Conservation (phyloP, 78 protist species). For the Kipferlia bialata region DNA sequence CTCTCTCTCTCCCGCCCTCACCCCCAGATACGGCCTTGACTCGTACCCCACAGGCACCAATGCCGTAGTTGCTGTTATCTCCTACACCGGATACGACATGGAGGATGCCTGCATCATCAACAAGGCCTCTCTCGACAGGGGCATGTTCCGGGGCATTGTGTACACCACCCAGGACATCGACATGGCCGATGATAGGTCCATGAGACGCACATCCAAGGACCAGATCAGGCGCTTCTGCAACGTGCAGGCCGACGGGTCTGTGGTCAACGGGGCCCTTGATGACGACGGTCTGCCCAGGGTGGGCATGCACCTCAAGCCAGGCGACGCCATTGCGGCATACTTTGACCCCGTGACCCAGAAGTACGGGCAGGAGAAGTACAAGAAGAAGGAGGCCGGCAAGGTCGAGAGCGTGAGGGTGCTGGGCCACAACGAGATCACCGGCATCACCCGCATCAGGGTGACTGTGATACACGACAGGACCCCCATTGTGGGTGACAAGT, state of each 20-base stretch:
- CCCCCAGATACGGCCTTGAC: slow-evolving; percentile 59
- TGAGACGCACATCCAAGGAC: background rate
- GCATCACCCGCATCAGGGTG: slow-evolving; percentile 1
- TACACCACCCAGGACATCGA: slow-evolving; percentile 42
- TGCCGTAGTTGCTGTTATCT: slow-evolving; percentile 84
- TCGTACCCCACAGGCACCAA: slow-evolving; percentile 86
- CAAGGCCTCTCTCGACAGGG: slow-evolving; percentile 81
- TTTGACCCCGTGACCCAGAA: slow-evolving; percentile 8
- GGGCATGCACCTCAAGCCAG: slow-evolving; percentile 20
- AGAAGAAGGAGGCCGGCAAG: background rate
- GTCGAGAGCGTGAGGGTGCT: slow-evolving; percentile 32
- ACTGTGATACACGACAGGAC: slow-evolving; percentile 32
- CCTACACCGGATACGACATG: slow-evolving; percentile 91
- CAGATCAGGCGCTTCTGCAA: background rate
- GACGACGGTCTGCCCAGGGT: slow-evolving; percentile 41
- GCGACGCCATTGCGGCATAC: slow-evolving; percentile 9
- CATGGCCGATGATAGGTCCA: slow-evolving; percentile 14
- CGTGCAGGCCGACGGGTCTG: background rate
- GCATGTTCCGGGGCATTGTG: slow-evolving; percentile 70
- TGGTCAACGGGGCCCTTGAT: slow-evolving; percentile 13
- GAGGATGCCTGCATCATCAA: slow-evolving; percentile 77
- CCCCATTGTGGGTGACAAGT: slow-evolving; percentile 92
- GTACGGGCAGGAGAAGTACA: background rate
- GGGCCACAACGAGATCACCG: background rate
- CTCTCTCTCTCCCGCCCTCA: no score